Evolutionary conservation across 129 eudicot species (phyloP).

Genomic region (Chrysanthemum seticuspe): DNA sequence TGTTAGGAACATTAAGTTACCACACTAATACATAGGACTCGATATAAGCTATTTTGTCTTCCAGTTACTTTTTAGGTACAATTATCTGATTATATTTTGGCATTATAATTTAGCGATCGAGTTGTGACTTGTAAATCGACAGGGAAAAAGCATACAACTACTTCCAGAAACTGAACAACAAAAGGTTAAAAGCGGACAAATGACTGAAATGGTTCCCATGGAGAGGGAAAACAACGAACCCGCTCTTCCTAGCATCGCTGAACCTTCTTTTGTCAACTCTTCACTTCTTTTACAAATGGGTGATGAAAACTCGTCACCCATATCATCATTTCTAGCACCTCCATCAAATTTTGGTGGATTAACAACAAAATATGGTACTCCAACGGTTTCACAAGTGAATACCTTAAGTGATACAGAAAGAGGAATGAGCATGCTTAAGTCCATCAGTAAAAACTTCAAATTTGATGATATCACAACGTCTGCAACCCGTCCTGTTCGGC

Average conservation of each 20-base stretch:
- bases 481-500: too few relatives aligned
- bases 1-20: too few relatives aligned
- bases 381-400: slow-evolving; percentile 23
- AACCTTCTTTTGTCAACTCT: slow-evolving; percentile 42
- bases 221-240: slow-evolving; percentile 24
- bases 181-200: slow-evolving; percentile 60
- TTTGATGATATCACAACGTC: slow-evolving; percentile 39
- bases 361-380: slow-evolving; percentile 28
- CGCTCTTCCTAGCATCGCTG: slow-evolving; percentile 21
- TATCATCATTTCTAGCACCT: not conserved
- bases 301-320: slow-evolving; percentile 30
- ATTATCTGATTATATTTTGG: not conserved
- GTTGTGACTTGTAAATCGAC: slow-evolving; percentile 19
- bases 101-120: too few relatives aligned
- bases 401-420: slow-evolving; percentile 29
- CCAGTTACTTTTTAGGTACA: too few relatives aligned
- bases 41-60: too few relatives aligned
- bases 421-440: slow-evolving; percentile 29
- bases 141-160: slow-evolving; percentile 72
- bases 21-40: too few relatives aligned
- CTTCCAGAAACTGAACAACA: slow-evolving; percentile 85
- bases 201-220: slow-evolving; percentile 40
- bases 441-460: slow-evolving; percentile 32
- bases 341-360: slow-evolving; percentile 34
- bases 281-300: slow-evolving; percentile 28